Evolutionary conservation across 306 rosid genomes (phyloP).

Genomic region (Styphnolobium japonicum): DNA sequence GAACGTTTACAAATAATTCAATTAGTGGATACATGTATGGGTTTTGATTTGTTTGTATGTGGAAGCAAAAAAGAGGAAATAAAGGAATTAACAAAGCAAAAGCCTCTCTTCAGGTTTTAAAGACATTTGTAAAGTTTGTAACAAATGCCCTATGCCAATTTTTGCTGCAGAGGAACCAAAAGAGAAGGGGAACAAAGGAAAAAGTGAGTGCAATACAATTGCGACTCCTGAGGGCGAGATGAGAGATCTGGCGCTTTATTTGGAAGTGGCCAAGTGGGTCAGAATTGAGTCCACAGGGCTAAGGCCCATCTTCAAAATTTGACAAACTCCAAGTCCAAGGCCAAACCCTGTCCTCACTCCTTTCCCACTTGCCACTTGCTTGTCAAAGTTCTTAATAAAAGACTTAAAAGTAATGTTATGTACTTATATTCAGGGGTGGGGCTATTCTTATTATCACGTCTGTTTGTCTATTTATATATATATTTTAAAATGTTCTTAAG

Average conservation of each 20-base stretch:
- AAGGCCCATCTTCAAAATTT: background rate
- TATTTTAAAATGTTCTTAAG: no score
- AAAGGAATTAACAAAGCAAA: constrained; percentile 2
- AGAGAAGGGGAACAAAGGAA: background rate
- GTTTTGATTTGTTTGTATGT: background rate
- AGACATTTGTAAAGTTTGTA: background rate
- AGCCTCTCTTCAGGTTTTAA: background rate
- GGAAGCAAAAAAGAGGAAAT: background rate
- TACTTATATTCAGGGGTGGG: no score
- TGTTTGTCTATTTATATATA: no score
- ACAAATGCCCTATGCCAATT: background rate
- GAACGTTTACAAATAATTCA: background rate
- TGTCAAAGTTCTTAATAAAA: background rate
- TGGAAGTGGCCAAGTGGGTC: background rate
- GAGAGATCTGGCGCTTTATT: background rate
- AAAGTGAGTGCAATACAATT: background rate
- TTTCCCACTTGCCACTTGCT: background rate
- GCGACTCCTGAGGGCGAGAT: background rate
- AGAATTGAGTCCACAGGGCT: background rate
- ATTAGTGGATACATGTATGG: background rate
- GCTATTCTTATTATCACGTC: no score
- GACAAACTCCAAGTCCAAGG: background rate
- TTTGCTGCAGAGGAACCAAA: background rate
- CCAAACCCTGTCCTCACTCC: background rate
- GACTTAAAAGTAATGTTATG: background rate